These are phyloP conservation scores for Globomyces pollinis-pini DNA, from an alignment of 192 early-diverging fungal genomes.

Conservation along the genomic window DNA sequence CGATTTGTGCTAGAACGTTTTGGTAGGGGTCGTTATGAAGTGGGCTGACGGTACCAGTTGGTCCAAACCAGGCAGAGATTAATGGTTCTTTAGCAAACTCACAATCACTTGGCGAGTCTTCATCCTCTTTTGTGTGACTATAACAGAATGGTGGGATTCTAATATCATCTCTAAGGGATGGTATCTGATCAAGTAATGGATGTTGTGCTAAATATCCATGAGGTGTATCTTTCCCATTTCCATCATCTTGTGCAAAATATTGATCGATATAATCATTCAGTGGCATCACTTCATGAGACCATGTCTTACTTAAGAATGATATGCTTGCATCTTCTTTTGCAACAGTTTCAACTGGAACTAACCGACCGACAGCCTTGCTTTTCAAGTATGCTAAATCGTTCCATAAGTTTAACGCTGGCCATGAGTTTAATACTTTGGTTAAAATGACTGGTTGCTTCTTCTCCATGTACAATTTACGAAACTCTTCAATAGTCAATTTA, in stretches of 20 bases:
- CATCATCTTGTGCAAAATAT: neutral
- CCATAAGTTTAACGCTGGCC: neutral
- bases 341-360: neutral
- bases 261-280: neutral
- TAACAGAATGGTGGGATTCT: neutral
- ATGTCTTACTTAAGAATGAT: conserved; percentile 15
- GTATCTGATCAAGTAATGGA: conserved; percentile 6
- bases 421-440: neutral
- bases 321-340: conserved; percentile 2
- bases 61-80: conserved; percentile 12
- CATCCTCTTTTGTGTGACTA: conserved; percentile 6
- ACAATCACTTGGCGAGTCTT: neutral
- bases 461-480: conserved; percentile 14
- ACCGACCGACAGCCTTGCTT: neutral
- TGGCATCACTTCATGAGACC: neutral
- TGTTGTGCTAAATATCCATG: conserved; percentile 13
- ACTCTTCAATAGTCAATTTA: conserved; percentile 6
- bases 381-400: neutral
- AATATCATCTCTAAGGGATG: neutral
- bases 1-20: conserved; percentile 15
- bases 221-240: neutral
- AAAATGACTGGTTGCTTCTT: conserved; percentile 4
- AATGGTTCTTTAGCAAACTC: conserved; percentile 2
- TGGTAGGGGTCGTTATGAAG: conserved; percentile 6
- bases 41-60: conserved; percentile 8